phyloP scores from a whole-genome alignment of 2,329 filamentous ascomycete species.

The Aurifilum marmelostoma region DNA sequence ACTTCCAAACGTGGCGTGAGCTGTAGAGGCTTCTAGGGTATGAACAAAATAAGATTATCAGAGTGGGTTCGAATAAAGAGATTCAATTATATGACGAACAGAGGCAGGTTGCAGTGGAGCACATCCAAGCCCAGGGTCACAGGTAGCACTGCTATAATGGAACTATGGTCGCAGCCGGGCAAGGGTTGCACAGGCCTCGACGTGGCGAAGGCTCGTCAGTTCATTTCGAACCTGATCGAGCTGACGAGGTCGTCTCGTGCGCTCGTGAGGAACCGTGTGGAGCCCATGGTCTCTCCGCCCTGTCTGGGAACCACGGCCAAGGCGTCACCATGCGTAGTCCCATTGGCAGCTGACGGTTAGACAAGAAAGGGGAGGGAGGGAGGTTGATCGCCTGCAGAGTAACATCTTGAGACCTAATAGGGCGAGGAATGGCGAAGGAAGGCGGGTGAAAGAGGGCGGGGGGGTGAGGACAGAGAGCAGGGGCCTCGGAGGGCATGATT shows the following conservation, averaged over 20 bases:
- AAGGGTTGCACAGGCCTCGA: conserved; percentile 5
- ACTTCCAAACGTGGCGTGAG: background rate
- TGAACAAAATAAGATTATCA: conserved; percentile 8
- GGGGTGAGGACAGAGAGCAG: background rate
- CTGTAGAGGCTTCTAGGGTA: background rate
- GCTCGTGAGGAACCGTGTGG: background rate
- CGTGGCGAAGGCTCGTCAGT: background rate
- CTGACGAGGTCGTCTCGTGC: background rate
- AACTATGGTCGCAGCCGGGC: background rate
- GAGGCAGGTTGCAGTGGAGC: conserved; percentile 7
- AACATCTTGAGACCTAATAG: background rate
- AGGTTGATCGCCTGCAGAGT: background rate
- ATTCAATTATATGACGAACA: conserved; percentile 8
- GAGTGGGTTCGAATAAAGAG: conserved; percentile 6
- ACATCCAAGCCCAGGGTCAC: background rate
- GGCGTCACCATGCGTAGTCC: background rate
- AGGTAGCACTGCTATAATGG: background rate
- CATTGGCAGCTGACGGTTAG: background rate
- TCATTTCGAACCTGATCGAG: conserved; percentile 3
- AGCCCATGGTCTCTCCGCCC: background rate
- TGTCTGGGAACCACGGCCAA: background rate
- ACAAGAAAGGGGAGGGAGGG: background rate
- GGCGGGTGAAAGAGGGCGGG: background rate
- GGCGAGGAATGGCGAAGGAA: background rate
- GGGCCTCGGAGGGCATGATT: background rate